Evolutionary conservation across 169 alveolate genomes (phyloP).

Genomic region (Eimeria necatrix): DNA sequence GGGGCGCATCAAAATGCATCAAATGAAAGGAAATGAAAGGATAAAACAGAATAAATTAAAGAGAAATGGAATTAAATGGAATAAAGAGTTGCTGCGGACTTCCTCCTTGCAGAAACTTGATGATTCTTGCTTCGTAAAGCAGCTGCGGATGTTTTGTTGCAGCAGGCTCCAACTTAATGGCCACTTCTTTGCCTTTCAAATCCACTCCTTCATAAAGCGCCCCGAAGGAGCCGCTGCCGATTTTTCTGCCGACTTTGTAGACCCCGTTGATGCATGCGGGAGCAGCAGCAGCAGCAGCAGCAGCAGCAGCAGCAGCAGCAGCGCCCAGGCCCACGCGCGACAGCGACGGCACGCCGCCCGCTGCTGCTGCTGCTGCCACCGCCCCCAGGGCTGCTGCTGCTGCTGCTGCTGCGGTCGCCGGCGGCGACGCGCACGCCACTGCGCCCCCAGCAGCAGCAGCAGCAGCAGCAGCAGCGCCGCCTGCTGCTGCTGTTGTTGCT

Average conservation of each 20-base stretch:
- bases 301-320: neutral
- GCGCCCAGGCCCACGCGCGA: slow-evolving; percentile 33
- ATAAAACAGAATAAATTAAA: too few relatives aligned
- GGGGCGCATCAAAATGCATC: slow-evolving; percentile 11
- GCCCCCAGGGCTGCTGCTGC: neutral
- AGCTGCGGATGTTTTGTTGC: slow-evolving; percentile 97
- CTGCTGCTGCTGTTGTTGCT: slow-evolving; percentile 18
- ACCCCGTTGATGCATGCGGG: slow-evolving; percentile 61
- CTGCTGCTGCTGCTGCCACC: slow-evolving; percentile 1
- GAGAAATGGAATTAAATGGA: neutral
- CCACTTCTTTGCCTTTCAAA: slow-evolving; percentile 96
- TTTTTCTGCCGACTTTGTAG: slow-evolving; percentile 93
- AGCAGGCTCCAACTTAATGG: slow-evolving; percentile 93
- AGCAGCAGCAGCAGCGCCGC: neutral
- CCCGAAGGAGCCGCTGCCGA: slow-evolving; percentile 99
- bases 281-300: slow-evolving; percentile 20
- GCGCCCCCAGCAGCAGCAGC: neutral
- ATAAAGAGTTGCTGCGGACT: slow-evolving; percentile 83
- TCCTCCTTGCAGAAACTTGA: slow-evolving; percentile 96
- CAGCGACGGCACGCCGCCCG: slow-evolving; percentile 19
- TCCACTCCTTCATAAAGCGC: slow-evolving; percentile 95
- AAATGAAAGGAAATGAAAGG: too few relatives aligned
- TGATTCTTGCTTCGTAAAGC: slow-evolving; percentile 96
- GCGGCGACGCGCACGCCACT: neutral
- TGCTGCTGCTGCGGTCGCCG: neutral